Conservation (phyloP, 257 asterid genomes). For the Rehmannia glutinosa region DNA sequence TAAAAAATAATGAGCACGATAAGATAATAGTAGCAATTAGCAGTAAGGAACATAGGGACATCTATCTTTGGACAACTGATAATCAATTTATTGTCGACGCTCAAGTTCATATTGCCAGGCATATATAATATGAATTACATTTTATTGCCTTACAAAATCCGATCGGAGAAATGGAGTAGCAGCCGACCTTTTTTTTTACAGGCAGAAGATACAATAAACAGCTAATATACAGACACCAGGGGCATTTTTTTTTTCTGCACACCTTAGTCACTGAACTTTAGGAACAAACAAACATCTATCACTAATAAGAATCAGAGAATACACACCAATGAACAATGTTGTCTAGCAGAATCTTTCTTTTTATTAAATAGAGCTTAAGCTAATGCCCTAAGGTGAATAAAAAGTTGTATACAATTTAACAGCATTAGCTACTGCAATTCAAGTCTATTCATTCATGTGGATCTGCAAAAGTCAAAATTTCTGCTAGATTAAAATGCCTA, state of each 20-base stretch:
- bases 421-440: background rate
- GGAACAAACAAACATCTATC: background rate
- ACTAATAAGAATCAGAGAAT: background rate
- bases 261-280: background rate
- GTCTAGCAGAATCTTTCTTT: background rate
- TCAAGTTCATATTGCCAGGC: no score
- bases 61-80: background rate
- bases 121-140: no score
- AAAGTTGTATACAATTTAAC: background rate
- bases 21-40: background rate
- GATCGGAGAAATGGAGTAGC: no score
- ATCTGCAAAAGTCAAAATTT: background rate
- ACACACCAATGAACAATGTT: constrained; percentile 4
- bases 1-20: background rate
- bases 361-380: background rate
- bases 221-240: no score
- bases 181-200: no score
- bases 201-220: no score
- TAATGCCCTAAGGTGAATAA: background rate
- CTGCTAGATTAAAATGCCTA: background rate
- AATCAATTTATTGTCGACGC: no score
- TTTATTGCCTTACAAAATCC: no score
- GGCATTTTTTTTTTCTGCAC: no score
- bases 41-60: background rate
- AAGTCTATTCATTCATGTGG: background rate